These are phyloP conservation scores for Trichophyton simii DNA, from an alignment of 2,329 filamentous ascomycete species.

Conservation along the genomic window DNA sequence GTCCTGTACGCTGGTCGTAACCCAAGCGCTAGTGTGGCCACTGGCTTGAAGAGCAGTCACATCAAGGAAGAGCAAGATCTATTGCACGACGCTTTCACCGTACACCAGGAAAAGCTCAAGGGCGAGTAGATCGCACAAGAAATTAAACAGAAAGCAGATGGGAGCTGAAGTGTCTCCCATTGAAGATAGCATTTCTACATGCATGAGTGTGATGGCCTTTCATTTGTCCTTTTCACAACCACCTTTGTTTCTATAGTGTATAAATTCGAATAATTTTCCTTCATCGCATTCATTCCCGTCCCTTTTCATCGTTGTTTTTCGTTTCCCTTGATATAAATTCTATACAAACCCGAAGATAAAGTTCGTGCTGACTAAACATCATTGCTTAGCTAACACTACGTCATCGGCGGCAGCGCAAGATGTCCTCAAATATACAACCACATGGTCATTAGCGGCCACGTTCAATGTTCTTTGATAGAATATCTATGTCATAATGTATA, in stretches of 20 bases:
- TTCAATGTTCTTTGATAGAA: neutral
- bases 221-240: conserved; percentile 1
- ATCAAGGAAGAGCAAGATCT: conserved; percentile 86
- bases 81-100: conserved; percentile 50
- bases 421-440: neutral
- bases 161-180: conserved; percentile 2
- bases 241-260: conserved; percentile 3
- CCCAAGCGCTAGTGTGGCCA: conserved; percentile 86
- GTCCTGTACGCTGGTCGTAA: conserved; percentile 94
- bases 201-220: conserved; percentile 3
- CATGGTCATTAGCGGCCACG: neutral
- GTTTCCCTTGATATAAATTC: neutral
- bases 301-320: neutral
- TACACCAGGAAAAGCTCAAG: conserved; percentile 55
- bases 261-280: neutral
- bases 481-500: neutral
- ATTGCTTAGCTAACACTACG: neutral
- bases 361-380: neutral
- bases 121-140: conserved; percentile 39
- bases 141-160: neutral
- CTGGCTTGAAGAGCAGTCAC: conserved; percentile 78
- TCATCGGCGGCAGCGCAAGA: neutral
- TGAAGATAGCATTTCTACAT: neutral
- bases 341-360: too few relatives aligned
- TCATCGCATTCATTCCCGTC: neutral